Conservation (phyloP, 208 protist genomes). For the Crithidia bombi region DNA sequence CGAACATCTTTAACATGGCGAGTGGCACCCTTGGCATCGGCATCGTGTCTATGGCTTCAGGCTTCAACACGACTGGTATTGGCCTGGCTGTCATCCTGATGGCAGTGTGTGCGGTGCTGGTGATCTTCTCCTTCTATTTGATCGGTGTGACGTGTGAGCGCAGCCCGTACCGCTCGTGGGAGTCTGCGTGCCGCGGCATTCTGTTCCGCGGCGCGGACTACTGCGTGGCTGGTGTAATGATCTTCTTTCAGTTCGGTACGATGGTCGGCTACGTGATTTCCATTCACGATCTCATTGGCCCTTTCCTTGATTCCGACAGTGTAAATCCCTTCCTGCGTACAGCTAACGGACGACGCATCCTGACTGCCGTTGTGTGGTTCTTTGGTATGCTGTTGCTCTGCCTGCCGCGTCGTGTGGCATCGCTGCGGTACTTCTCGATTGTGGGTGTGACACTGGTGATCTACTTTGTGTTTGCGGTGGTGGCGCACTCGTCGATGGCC, state of each 20-base stretch:
- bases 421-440: conserved; percentile 71
- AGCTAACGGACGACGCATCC: conserved; percentile 42
- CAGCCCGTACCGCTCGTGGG: conserved; percentile 57
- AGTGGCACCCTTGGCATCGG: conserved; percentile 60
- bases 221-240: conserved; percentile 46
- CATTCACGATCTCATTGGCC: conserved; percentile 49
- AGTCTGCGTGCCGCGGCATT: conserved; percentile 50
- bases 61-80: conserved; percentile 63
- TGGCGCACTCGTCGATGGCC: conserved; percentile 44
- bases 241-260: conserved; percentile 53
- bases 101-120: conserved; percentile 44
- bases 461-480: conserved; percentile 65
- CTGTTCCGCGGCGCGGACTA: conserved; percentile 68
- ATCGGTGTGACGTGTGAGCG: conserved; percentile 59
- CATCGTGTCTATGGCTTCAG: conserved; percentile 61
- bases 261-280: conserved; percentile 68
- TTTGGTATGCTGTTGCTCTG: conserved; percentile 65
- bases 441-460: conserved; percentile 64
- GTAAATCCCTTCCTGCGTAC: conserved; percentile 37
- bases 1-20: conserved; percentile 67
- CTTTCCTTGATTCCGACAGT: conserved; percentile 38
- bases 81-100: conserved; percentile 54
- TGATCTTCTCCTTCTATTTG: conserved; percentile 71
- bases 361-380: conserved; percentile 54
- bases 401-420: conserved; percentile 65